Evolutionary conservation across 345 rosid genomes (phyloP).

Genomic region (Sonneratia alba): DNA sequence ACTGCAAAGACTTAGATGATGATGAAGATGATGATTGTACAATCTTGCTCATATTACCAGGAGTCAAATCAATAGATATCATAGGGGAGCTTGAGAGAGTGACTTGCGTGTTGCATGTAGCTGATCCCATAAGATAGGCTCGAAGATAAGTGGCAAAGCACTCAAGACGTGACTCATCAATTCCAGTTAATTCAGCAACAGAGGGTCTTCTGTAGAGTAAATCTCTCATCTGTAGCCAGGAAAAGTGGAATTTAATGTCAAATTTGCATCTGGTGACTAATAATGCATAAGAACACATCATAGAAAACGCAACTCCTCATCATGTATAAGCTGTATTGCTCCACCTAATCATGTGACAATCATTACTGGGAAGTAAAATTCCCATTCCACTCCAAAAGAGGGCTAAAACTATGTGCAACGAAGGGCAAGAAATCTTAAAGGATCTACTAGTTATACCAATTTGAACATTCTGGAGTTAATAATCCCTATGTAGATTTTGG

Average conservation of each 20-base stretch:
- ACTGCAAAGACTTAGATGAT: constrained; percentile 35
- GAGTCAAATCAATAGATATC: constrained; percentile 15
- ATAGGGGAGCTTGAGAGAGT: constrained; percentile 14
- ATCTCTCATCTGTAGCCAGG: constrained; percentile 55
- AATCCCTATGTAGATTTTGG: too few relatives aligned
- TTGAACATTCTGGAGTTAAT: too few relatives aligned
- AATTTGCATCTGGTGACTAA: not conserved
- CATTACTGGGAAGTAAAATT: too few relatives aligned
- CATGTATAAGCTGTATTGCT: too few relatives aligned
- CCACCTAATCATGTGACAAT: too few relatives aligned
- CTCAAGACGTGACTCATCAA: constrained; percentile 74
- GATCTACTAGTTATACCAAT: too few relatives aligned
- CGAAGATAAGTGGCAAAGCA: constrained; percentile 81
- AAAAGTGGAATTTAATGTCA: not conserved
- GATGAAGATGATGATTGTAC: constrained; percentile 15
- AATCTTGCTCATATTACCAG: constrained; percentile 10
- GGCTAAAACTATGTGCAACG: too few relatives aligned
- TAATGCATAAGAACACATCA: not conserved
- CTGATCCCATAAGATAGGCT: constrained; percentile 62
- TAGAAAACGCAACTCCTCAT: too few relatives aligned
- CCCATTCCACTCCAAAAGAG: too few relatives aligned
- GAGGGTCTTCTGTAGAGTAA: constrained; percentile 83
- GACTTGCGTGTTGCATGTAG: constrained; percentile 24
- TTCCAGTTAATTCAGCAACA: constrained; percentile 80
- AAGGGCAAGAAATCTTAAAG: too few relatives aligned